Conservation (phyloP, 108 stramenopile genomes). For the Pseudonitzschia multiseries region DNA sequence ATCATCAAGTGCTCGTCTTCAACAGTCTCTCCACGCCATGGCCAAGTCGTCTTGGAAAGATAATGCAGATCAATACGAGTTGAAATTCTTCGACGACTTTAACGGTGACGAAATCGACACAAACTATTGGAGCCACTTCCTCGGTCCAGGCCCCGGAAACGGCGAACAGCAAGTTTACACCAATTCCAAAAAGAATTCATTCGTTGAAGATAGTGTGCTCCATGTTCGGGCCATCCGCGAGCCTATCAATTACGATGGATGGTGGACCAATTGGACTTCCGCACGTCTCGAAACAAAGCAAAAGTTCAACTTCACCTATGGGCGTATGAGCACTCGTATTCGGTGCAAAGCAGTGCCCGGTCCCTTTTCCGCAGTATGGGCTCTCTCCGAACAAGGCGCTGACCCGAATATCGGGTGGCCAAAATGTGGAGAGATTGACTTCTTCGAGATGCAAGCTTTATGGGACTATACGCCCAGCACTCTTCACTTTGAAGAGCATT, state of each 20-base stretch:
- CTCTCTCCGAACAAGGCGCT: background rate
- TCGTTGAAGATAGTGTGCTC: background rate
- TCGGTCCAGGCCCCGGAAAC: background rate
- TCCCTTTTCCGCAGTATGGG: background rate
- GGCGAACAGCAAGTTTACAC: background rate
- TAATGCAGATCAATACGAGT: too few relatives aligned
- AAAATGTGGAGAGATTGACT: background rate
- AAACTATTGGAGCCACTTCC: too few relatives aligned
- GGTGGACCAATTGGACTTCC: background rate
- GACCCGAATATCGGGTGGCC: background rate
- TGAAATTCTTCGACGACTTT: too few relatives aligned
- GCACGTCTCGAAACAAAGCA: background rate
- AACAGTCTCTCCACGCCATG: too few relatives aligned
- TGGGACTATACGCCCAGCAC: background rate
- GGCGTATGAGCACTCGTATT: background rate
- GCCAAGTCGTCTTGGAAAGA: too few relatives aligned
- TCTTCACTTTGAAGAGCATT: background rate
- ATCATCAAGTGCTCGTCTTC: too few relatives aligned
- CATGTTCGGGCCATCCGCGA: background rate
- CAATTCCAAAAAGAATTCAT: background rate
- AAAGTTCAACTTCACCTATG: background rate
- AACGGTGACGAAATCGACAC: too few relatives aligned
- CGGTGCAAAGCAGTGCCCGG: background rate
- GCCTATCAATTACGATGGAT: background rate
- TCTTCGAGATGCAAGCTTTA: background rate